Evolutionary conservation across 495 filamentous ascomycete genomes (phyloP).

Genomic region (Geoglossum glabrum): DNA sequence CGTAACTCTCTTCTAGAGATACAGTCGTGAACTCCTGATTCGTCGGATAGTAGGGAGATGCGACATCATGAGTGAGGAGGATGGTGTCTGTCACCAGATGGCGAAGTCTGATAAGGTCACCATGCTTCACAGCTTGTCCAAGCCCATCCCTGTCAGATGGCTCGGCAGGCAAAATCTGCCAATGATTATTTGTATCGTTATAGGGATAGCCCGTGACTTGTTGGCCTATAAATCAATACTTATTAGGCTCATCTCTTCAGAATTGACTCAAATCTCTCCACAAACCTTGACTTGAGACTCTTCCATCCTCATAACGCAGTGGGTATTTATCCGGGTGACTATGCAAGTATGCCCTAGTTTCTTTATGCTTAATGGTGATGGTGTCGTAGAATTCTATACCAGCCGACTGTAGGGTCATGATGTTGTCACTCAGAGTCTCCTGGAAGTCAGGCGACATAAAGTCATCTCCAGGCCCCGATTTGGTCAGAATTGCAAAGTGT

Average conservation of each 20-base stretch:
- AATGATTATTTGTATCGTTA: slow-evolving; percentile 98
- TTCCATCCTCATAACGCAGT: slow-evolving; percentile 87
- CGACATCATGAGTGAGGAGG: slow-evolving; percentile 89
- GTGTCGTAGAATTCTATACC: slow-evolving; percentile 77
- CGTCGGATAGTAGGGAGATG: slow-evolving; percentile 90
- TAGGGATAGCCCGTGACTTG: slow-evolving; percentile 96
- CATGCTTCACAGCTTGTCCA: slow-evolving; percentile 53
- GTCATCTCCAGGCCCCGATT: slow-evolving; percentile 88
- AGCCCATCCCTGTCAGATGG: slow-evolving; percentile 29
- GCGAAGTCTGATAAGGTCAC: slow-evolving; percentile 71
- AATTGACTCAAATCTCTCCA: background rate
- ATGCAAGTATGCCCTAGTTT: slow-evolving; percentile 89
- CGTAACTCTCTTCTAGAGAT: slow-evolving; percentile 45
- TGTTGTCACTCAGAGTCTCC: slow-evolving; percentile 84
- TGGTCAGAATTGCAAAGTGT: slow-evolving; percentile 74
- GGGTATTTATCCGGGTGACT: slow-evolving; percentile 82
- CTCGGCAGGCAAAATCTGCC: slow-evolving; percentile 66
- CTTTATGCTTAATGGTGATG: slow-evolving; percentile 82
- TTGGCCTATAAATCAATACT: slow-evolving; percentile 27
- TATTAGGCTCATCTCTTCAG: slow-evolving; percentile 4
- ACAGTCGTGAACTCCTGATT: slow-evolving; percentile 97
- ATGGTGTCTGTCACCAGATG: slow-evolving; percentile 75
- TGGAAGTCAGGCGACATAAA: slow-evolving; percentile 99
- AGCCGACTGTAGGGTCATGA: slow-evolving; percentile 69
- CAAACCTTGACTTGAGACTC: slow-evolving; percentile 77